Percentiles rank a stretch among this genome's conserved stretches.
Conservation (phyloP, 2,329 filamentous ascomycete genomes). For the Corinectria fuckeliana region DNA sequence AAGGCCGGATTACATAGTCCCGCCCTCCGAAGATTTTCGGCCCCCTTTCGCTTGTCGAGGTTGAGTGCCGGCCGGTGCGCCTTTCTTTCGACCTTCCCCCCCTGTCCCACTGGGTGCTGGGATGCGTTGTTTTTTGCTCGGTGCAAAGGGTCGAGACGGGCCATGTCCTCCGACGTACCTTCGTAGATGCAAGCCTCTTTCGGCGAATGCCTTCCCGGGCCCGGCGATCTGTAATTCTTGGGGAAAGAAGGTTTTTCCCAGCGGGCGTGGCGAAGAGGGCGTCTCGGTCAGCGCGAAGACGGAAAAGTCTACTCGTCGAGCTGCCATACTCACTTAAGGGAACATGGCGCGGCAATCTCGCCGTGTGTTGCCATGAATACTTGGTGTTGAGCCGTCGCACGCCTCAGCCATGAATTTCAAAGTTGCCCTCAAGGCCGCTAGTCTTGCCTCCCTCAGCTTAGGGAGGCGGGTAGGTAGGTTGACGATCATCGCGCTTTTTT, state of each 20-base stretch:
- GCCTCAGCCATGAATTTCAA: neutral
- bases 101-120: neutral
- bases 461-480: neutral
- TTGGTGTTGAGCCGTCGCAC: neutral
- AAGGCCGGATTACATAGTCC: conserved; percentile 8
- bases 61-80: neutral
- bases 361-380: neutral
- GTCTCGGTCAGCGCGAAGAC: neutral
- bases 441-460: neutral
- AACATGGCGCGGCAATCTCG: neutral
- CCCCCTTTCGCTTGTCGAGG: neutral
- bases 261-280: neutral
- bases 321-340: neutral
- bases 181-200: neutral
- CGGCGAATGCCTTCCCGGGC: neutral
- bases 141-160: neutral
- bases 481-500: neutral
- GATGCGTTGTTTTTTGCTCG: neutral
- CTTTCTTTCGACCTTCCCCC: neutral
- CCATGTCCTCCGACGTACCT: neutral
- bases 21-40: conserved; percentile 30
- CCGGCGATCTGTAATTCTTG: neutral
- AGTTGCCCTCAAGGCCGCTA: neutral
- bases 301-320: neutral
- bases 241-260: neutral